Percentiles rank a stretch among this genome's conserved stretches.
These are phyloP conservation scores for Leccinum brunneo-olivaceum DNA, from an alignment of 1,284 basidiomycete species.

Conservation along the genomic window DNA sequence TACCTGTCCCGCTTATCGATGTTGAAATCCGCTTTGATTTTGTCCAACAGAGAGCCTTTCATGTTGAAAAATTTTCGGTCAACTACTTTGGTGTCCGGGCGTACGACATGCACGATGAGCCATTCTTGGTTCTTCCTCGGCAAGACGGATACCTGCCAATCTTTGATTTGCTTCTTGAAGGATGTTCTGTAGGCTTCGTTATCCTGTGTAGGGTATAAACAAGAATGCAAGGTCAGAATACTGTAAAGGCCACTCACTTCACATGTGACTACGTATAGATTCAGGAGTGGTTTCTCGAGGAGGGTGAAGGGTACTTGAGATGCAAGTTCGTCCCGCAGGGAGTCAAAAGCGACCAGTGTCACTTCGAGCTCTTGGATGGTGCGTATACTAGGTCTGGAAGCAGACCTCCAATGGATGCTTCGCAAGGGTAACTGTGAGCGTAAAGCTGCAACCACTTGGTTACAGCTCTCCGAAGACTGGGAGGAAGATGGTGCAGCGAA, in stretches of 20 bases:
- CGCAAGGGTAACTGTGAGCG: slow-evolving; percentile 75
- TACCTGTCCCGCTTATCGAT: slow-evolving; percentile 83
- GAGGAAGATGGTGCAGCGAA: slow-evolving; percentile 60
- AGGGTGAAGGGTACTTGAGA: slow-evolving; percentile 73
- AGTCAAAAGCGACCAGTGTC: slow-evolving; percentile 64
- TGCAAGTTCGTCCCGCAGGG: slow-evolving; percentile 63
- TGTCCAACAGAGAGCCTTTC: slow-evolving; percentile 83
- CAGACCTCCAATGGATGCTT: slow-evolving; percentile 86
- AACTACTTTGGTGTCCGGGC: slow-evolving; percentile 55
- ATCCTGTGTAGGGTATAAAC: slow-evolving; percentile 48
- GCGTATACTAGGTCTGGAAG: slow-evolving; percentile 60
- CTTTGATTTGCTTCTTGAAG: slow-evolving; percentile 80
- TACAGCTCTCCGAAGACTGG: slow-evolving; percentile 63
- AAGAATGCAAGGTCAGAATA: neutral
- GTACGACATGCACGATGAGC: slow-evolving; percentile 80
- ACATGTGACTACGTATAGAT: slow-evolving; percentile 81
- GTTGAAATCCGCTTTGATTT: slow-evolving; percentile 91
- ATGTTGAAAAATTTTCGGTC: slow-evolving; percentile 72
- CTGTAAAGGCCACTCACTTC: slow-evolving; percentile 58
- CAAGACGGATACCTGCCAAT: slow-evolving; percentile 74
- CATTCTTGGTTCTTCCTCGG: slow-evolving; percentile 83
- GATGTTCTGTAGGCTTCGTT: slow-evolving; percentile 75
- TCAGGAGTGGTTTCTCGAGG: slow-evolving; percentile 81
- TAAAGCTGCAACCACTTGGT: slow-evolving; percentile 60
- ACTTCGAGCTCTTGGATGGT: slow-evolving; percentile 87